Conservation (phyloP, 202 grass and related monocot species). For the Elaeis oleifera region DNA sequence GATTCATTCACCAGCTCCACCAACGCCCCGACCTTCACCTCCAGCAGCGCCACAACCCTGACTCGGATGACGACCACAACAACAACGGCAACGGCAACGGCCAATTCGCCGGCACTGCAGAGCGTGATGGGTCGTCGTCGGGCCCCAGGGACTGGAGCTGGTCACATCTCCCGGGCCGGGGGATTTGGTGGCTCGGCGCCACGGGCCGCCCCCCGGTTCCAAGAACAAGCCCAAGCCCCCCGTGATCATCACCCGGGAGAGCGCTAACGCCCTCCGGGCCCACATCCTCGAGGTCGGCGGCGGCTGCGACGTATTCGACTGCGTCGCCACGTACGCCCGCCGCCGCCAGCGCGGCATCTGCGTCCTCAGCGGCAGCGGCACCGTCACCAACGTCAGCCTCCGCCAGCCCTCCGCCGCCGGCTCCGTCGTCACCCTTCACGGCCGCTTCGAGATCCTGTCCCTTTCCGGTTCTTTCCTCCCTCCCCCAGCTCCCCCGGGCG, state of each 20-base stretch:
- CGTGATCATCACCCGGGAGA: constrained; percentile 23
- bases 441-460: constrained; percentile 20
- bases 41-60: background rate
- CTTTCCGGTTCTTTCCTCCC: constrained; percentile 21
- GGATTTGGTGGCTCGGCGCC: background rate
- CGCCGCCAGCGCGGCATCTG: constrained; percentile 24
- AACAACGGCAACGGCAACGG: background rate
- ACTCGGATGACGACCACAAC: background rate
- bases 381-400: constrained; percentile 21
- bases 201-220: constrained; percentile 13
- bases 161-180: background rate
- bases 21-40: constrained; percentile 9
- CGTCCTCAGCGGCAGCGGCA: constrained; percentile 23
- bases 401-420: constrained; percentile 15
- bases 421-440: constrained; percentile 16
- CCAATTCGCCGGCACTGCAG: too few species aligned
- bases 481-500: constrained; percentile 14
- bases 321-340: constrained; percentile 18
- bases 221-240: constrained; percentile 27
- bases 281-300: constrained; percentile 24
- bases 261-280: constrained; percentile 18
- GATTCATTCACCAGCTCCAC: constrained; percentile 14
- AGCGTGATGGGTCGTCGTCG: background rate
- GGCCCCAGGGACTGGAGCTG: background rate
- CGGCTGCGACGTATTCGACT: constrained; percentile 25